Percentiles rank a stretch among this genome's conserved stretches.
Evolutionary conservation across 1,284 basidiomycete genomes (phyloP).

Genomic region (Anthracocystis setariae): DNA sequence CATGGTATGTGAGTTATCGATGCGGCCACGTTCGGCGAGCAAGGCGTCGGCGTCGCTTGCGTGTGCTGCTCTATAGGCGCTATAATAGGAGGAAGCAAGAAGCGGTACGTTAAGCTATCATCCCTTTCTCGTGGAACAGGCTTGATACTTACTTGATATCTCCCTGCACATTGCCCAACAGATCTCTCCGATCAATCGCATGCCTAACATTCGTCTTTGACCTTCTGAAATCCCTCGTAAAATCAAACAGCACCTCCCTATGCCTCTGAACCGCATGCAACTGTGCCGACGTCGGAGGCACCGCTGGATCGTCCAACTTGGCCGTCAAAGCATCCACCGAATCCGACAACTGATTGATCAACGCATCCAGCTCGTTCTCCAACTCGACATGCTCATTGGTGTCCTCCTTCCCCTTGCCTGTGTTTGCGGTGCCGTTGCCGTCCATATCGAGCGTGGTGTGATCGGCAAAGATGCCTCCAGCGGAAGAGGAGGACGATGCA

Average conservation of each 20-base stretch:
- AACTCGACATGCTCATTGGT: slow-evolving; percentile 61
- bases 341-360: slow-evolving; percentile 73
- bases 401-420: slow-evolving; percentile 9
- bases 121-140: background rate
- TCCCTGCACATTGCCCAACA: slow-evolving; percentile 89
- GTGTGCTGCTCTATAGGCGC: slow-evolving; percentile 76
- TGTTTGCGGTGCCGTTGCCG: slow-evolving; percentile 2
- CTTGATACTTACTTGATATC: slow-evolving; percentile 82
- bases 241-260: slow-evolving; percentile 87
- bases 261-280: slow-evolving; percentile 88
- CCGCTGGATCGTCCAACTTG: slow-evolving; percentile 77
- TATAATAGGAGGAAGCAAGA: background rate
- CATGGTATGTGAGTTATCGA: slow-evolving; percentile 93
- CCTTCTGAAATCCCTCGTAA: slow-evolving; percentile 75
- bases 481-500: slow-evolving; percentile 12
- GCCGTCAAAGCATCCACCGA: slow-evolving; percentile 71
- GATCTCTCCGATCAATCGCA: slow-evolving; percentile 84
- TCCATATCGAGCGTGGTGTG: slow-evolving; percentile 47
- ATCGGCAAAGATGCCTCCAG: slow-evolving; percentile 21
- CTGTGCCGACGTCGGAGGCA: slow-evolving; percentile 83
- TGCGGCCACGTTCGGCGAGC: slow-evolving; percentile 84
- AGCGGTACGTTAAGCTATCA: too few species aligned
- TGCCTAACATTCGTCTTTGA: slow-evolving; percentile 72
- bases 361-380: slow-evolving; percentile 84
- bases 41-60: slow-evolving; percentile 86